phyloP scores from a whole-genome alignment of 129 eudicot genomes.

The Flaveria trinervia region DNA sequence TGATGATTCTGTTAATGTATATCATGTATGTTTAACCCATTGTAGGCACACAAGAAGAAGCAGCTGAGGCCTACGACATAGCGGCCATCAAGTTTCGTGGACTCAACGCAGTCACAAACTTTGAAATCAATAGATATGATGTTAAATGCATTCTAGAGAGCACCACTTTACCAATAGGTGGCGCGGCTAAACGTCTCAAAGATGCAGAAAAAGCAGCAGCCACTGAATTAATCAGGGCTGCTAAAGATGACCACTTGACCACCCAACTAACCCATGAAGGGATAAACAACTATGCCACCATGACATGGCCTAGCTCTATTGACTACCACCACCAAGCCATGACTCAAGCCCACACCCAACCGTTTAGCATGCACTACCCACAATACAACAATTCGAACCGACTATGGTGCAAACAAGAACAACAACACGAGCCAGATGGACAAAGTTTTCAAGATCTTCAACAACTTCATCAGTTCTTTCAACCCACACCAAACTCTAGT shows the following conservation, averaged over 20 bases:
- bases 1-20: not conserved
- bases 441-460: slow-evolving; percentile 48
- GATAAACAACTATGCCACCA: slow-evolving; percentile 26
- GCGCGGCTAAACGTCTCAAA: slow-evolving; percentile 79
- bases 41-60: slow-evolving; percentile 94
- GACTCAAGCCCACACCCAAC: slow-evolving; percentile 52
- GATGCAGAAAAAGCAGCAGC: slow-evolving; percentile 67
- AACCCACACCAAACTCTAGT: slow-evolving; percentile 38
- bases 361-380: slow-evolving; percentile 57
- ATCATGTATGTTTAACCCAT: not conserved
- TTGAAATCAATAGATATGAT: slow-evolving; percentile 81
- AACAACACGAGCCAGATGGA: slow-evolving; percentile 45
- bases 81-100: slow-evolving; percentile 96
- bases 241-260: slow-evolving; percentile 30
- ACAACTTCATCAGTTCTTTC: slow-evolving; percentile 53
- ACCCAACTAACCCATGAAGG: slow-evolving; percentile 40
- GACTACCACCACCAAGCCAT: slow-evolving; percentile 55
- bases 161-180: slow-evolving; percentile 75
- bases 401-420: slow-evolving; percentile 74
- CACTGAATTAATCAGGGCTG: slow-evolving; percentile 25
- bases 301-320: slow-evolving; percentile 51
- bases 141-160: slow-evolving; percentile 88
- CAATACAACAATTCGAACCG: slow-evolving; percentile 33
- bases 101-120: slow-evolving; percentile 83
- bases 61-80: slow-evolving; percentile 97